These are phyloP conservation scores for Backusella liffmaniae DNA, from an alignment of 192 early-diverging fungal species.

Conservation along the genomic window DNA sequence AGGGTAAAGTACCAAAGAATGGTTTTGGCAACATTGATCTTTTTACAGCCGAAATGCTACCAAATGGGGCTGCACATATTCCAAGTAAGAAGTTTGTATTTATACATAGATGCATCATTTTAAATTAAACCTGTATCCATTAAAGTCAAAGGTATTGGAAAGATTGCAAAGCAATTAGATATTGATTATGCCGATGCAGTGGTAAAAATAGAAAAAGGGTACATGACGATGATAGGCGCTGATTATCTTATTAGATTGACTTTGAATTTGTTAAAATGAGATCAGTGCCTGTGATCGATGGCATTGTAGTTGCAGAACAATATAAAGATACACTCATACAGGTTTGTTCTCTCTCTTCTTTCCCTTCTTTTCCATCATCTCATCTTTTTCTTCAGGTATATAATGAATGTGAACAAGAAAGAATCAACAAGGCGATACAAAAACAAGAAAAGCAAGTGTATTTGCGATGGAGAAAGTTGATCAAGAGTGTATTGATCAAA, in stretches of 20 bases:
- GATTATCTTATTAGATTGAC: slow-evolving; percentile 50
- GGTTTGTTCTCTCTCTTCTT: slow-evolving; percentile 34
- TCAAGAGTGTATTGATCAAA: slow-evolving; percentile 46
- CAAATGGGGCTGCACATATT: slow-evolving; percentile 74
- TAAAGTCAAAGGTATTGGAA: slow-evolving; percentile 53
- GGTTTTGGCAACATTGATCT: slow-evolving; percentile 83
- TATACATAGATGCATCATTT: neutral
- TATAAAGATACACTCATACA: slow-evolving; percentile 53
- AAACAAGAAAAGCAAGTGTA: slow-evolving; percentile 46
- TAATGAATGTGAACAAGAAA: slow-evolving; percentile 27
- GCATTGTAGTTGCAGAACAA: slow-evolving; percentile 69
- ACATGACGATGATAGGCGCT: neutral
- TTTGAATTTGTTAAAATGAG: slow-evolving; percentile 67
- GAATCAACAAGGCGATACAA: slow-evolving; percentile 16
- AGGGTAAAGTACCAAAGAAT: slow-evolving; percentile 84
- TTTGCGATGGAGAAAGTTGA: slow-evolving; percentile 57
- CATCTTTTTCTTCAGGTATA: slow-evolving; percentile 31
- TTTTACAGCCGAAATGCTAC: slow-evolving; percentile 83
- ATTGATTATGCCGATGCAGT: slow-evolving; percentile 86
- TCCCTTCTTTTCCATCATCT: neutral
- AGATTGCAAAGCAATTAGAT: slow-evolving; percentile 70
- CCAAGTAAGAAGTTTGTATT: slow-evolving; percentile 36
- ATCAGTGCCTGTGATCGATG: slow-evolving; percentile 60
- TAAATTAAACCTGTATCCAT: neutral
- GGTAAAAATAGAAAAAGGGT: slow-evolving; percentile 41